Base-by-base conservation (phyloP, 495 filamentous ascomycete genomes). In the Penicillium coffeae region DNA sequence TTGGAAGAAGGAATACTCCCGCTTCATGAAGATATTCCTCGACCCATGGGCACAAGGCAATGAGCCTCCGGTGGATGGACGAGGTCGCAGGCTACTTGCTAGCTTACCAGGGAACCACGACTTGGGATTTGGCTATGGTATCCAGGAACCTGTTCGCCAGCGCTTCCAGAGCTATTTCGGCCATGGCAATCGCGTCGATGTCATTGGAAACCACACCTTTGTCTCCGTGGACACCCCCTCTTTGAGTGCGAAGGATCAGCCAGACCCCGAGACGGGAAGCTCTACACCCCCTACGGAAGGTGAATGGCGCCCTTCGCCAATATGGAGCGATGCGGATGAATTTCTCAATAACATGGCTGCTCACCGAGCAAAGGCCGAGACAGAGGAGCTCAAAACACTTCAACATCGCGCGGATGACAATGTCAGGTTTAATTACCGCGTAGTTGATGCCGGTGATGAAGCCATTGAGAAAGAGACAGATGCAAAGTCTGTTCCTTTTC, bases 71-170 rank as follows among this genome's bases (percentile, higher is more conserved):
- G 60, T 38, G 63, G 59, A 69, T 21, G 51, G 55, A 8, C 62
- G 65, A 22, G 72, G 72, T 18, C 71, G 88, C 48, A 86, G 81
- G 71, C 73, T 95, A 34, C 81, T 96, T 36, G 80, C 85, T 2
- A 89, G 82, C 54, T 60, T 99, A 16, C 94, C 94, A 1, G 94
- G 93, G 6, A 99, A 99, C 52, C 94, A 99, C 64, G 94, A 99
- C 64, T 70, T 96, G n/a, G 94, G 94, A 1, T 92, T 99, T 56
- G 94, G 88, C 1, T 80, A 78, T 20, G 86, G 90, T 15, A 84
- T 99, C 43, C 86, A 93, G 58, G 56, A 84, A 19, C 69, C 85
- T 0, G 88, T 95, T 10, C 77, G 90, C 42, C 78, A 88, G 56
- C 74, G 94, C 37, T 97, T 96, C 61, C 81, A 87, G 52, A 78